A percentile compares a stretch with the other conserved stretches of the same genome.
Evolutionary conservation across 306 rosid genomes (phyloP).

Genomic region (Dalbergia cochinchinensis): DNA sequence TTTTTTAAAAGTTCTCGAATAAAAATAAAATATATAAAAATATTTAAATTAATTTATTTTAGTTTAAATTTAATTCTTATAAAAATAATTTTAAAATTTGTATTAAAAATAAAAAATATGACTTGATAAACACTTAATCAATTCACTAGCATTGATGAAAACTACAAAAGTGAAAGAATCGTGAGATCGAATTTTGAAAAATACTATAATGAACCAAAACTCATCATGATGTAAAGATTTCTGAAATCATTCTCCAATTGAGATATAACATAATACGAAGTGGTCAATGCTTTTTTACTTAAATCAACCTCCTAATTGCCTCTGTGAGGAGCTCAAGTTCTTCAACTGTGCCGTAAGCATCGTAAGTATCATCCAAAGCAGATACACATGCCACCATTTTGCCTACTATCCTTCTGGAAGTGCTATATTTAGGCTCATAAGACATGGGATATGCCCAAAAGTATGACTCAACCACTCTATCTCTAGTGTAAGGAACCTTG

Average conservation of each 20-base stretch:
- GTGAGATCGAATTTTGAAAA: background rate
- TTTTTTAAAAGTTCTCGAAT: too few relatives aligned
- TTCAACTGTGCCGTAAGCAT: conserved; percentile 40
- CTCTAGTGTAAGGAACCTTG: conserved; percentile 48
- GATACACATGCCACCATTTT: background rate
- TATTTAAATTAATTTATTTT: too few relatives aligned
- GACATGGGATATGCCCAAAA: conserved; percentile 48
- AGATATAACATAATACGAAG: too few relatives aligned
- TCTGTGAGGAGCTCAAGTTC: conserved; percentile 53
- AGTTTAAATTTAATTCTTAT: too few relatives aligned
- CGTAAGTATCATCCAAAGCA: conserved; percentile 55
- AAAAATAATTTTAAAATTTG: too few relatives aligned
- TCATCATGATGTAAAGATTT: background rate
- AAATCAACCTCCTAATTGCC: conserved; percentile 54
- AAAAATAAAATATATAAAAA: too few relatives aligned
- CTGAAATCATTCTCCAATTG: too few relatives aligned
- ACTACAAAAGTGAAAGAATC: background rate
- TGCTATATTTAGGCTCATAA: background rate
- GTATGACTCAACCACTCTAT: conserved; percentile 58
- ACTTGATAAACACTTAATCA: too few relatives aligned
- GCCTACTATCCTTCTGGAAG: conserved; percentile 36
- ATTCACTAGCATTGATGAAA: background rate
- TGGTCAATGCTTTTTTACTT: too few relatives aligned
- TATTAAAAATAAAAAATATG: too few relatives aligned
- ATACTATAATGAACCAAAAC: background rate